Evolutionary conservation across 352 stramenopile genomes (phyloP), one percentile per base, ranked within the genome.

Genomic region (Phytophthora foliorum): DNA sequence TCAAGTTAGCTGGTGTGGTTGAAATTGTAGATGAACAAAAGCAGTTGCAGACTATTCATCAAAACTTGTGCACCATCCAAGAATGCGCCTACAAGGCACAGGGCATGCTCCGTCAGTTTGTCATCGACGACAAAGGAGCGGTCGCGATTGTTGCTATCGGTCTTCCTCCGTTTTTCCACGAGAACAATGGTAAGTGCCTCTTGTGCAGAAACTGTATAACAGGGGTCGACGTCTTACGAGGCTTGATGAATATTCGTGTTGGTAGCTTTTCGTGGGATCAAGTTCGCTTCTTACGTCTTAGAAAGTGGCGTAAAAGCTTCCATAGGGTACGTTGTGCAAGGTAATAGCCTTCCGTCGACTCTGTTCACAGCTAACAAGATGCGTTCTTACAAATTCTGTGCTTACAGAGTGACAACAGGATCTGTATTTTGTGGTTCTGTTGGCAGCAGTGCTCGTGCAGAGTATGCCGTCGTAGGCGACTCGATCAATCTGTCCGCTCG

Each of bases 81-180:
- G 86, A 93, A 44, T 89, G 84, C 6, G 84, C 82, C 0, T 94
- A 94, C 71, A 91, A 91, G 41, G 83, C 91, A 0, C 86, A 94
- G 24, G 84, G 86, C 38, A 94, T 85, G 29, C 69, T 97, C 16
- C 86, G 88, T 9, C 89, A 97, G 62, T 95, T 97, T 49, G 69
- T 95, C 7, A 94, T 97, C 36, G 89, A 97, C 36, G 88, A 96
- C 67, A 95, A 97, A 69, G 89, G 89, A 19, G 88, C 86, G 0
- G 76, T 95, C 10, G 86, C 86, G 13, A 95, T 95, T 42, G 72
- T 95, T 19, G 86, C 82, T 11, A 82, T 97, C 22, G 88, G 89
- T 0, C 70, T 95, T 0, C 85, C 86, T 1, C 89, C 89, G 13
- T 92, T 92, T 56, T 93, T 90, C 64, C 88, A 95, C 63, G 84